phyloP scores from a whole-genome alignment of 257 asterid species.

The Nemophila menziesii region DNA sequence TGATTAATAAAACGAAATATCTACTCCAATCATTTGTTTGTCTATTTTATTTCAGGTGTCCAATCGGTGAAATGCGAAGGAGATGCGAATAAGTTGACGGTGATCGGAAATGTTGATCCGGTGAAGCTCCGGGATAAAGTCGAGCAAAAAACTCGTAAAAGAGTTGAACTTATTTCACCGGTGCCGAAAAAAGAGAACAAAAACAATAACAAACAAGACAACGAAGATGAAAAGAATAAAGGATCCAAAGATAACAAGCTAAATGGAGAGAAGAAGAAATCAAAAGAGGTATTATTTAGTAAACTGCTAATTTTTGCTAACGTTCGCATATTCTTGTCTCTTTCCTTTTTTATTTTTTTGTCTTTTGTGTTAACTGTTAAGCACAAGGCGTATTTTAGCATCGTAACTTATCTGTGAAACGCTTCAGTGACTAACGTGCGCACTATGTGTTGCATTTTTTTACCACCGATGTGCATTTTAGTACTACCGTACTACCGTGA shows the following conservation, averaged over 20 bases:
- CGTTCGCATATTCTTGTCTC: background rate
- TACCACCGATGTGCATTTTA: no score
- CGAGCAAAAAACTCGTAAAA: conserved; percentile 45
- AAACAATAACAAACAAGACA: conserved; percentile 18
- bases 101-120: conserved; percentile 57
- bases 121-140: conserved; percentile 40
- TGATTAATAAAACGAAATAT: no score
- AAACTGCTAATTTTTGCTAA: background rate
- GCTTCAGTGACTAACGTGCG: no score
- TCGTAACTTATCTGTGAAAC: no score
- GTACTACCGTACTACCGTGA: no score
- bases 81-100: conserved; percentile 41
- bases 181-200: conserved; percentile 27
- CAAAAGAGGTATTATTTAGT: conserved; percentile 22
- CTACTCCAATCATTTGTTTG: no score
- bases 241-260: conserved; percentile 20
- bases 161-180: conserved; percentile 54
- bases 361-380: background rate
- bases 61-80: conserved; percentile 30
- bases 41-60: conserved; percentile 15
- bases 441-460: no score
- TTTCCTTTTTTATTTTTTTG: background rate
- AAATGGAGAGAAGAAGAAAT: conserved; percentile 29
- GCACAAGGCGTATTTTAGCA: conserved; percentile 12
- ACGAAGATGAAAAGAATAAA: conserved; percentile 14